phyloP scores from a whole-genome alignment of 2,329 filamentous ascomycete species.

The Stemphylium beticola region DNA sequence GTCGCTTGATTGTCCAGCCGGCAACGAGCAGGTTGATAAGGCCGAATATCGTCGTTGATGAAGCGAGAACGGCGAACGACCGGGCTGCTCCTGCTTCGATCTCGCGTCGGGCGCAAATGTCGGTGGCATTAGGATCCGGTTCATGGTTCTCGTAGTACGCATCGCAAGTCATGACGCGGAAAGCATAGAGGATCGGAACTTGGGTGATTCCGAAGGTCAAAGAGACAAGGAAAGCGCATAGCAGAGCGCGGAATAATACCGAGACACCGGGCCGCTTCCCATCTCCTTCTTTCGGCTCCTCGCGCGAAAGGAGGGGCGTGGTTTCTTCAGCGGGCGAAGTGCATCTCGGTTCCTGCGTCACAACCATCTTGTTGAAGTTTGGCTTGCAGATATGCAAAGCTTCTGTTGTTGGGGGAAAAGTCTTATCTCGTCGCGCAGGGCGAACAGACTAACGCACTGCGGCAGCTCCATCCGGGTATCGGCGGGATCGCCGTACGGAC shows the following conservation, averaged over 20 bases:
- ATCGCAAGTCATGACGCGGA: slow-evolving; percentile 75
- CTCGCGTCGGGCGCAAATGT: slow-evolving; percentile 65
- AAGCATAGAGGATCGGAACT: slow-evolving; percentile 66
- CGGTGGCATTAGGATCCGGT: slow-evolving; percentile 50
- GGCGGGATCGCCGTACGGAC: slow-evolving; percentile 7
- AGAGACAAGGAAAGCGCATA: slow-evolving; percentile 67
- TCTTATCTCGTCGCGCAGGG: not conserved
- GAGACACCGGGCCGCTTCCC: slow-evolving; percentile 8
- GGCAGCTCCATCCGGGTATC: slow-evolving; percentile 11
- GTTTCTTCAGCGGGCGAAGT: slow-evolving; percentile 13
- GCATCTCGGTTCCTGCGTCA: not conserved
- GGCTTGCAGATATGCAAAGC: not conserved
- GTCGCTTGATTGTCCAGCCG: slow-evolving; percentile 69
- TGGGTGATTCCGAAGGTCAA: slow-evolving; percentile 59
- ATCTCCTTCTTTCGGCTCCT: slow-evolving; percentile 18
- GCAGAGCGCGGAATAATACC: slow-evolving; percentile 56
- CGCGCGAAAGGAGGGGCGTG: slow-evolving; percentile 23
- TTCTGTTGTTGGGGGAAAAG: slow-evolving; percentile 4
- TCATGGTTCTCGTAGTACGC: slow-evolving; percentile 68
- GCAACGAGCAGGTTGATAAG: slow-evolving; percentile 71
- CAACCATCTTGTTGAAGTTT: slow-evolving; percentile 11
- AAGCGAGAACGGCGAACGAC: slow-evolving; percentile 69
- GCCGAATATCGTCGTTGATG: slow-evolving; percentile 71
- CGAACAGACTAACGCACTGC: not conserved
- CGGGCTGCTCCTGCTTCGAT: slow-evolving; percentile 70